Conservation (phyloP, 345 rosid species). For the Populus alba region DNA sequence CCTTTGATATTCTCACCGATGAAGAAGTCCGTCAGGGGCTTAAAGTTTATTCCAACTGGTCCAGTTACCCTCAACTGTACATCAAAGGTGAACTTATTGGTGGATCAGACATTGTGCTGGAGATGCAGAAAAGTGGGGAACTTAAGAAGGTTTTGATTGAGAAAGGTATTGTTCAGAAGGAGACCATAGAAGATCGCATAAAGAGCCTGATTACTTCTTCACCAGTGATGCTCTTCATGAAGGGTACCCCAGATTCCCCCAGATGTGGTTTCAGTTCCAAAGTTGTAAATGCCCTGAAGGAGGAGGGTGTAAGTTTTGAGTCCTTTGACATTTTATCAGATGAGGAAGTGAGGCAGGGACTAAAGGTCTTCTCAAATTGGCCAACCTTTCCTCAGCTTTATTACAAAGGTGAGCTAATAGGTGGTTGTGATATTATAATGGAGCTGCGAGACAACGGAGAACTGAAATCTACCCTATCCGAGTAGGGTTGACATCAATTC, state of each 20-base stretch:
- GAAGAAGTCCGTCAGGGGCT: constrained; percentile 92
- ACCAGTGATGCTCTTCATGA: constrained; percentile 94
- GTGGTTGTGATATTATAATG: constrained; percentile 90
- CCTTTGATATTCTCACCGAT: constrained; percentile 74
- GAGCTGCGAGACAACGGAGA: constrained; percentile 69
- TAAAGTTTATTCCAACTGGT: constrained; percentile 92
- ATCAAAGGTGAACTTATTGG: constrained; percentile 79
- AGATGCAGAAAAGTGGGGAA: constrained; percentile 96
- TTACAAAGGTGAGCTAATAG: constrained; percentile 89
- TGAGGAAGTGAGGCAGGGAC: constrained; percentile 93
- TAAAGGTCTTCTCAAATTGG: constrained; percentile 88
- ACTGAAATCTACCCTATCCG: constrained; percentile 74
- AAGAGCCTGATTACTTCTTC: constrained; percentile 55
- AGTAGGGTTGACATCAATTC: constrained; percentile 30
- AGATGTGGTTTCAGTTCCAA: constrained; percentile 92
- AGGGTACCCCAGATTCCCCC: constrained; percentile 86
- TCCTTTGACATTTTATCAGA: constrained; percentile 74
- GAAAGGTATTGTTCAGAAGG: constrained; percentile 56
- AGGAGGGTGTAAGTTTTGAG: constrained; percentile 64
- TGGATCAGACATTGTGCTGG: constrained; percentile 87
- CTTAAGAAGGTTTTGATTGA: constrained; percentile 56
- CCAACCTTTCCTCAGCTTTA: constrained; percentile 96
- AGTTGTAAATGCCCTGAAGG: constrained; percentile 77
- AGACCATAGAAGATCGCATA: constrained; percentile 59
- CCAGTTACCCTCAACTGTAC: constrained; percentile 91